Percentiles rank a stretch among this genome's conserved stretches.
Evolutionary conservation across 2,329 filamentous ascomycete genomes (phyloP).

Genomic region (Aspergillus aculeatus): DNA sequence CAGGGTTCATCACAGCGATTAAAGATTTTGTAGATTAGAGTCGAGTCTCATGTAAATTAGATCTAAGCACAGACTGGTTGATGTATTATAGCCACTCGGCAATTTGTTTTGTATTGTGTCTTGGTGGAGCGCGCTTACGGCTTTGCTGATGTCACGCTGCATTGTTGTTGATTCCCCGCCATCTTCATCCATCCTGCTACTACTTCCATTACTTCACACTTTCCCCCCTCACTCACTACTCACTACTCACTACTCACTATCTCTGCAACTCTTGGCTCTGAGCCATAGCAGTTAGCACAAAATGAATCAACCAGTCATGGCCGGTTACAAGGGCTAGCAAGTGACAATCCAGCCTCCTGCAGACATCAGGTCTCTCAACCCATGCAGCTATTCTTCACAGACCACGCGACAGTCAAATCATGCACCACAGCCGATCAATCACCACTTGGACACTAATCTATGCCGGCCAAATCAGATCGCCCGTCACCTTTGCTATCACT

Average conservation of each 20-base stretch:
- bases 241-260: background rate
- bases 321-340: background rate
- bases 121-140: background rate
- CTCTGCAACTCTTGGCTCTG: background rate
- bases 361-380: background rate
- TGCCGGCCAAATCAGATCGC: background rate
- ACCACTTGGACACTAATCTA: background rate
- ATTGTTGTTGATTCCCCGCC: background rate
- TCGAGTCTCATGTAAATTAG: conserved; percentile 19
- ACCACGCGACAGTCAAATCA: background rate
- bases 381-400: background rate
- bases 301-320: background rate
- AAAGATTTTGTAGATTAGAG: conserved; percentile 18
- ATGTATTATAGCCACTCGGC: background rate
- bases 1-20: conserved; percentile 23
- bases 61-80: conserved; percentile 3
- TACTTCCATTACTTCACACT: background rate
- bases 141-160: background rate
- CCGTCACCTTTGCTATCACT: background rate
- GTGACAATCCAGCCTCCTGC: background rate
- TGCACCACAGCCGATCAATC: background rate
- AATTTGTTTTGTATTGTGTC: background rate
- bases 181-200: background rate
- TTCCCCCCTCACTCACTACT: background rate
- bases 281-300: background rate